Percentiles rank a stretch among this genome's conserved stretches.
Evolutionary conservation across 1,139 yeast genomes (phyloP).

Genomic region (Taphrina wiesneri): DNA sequence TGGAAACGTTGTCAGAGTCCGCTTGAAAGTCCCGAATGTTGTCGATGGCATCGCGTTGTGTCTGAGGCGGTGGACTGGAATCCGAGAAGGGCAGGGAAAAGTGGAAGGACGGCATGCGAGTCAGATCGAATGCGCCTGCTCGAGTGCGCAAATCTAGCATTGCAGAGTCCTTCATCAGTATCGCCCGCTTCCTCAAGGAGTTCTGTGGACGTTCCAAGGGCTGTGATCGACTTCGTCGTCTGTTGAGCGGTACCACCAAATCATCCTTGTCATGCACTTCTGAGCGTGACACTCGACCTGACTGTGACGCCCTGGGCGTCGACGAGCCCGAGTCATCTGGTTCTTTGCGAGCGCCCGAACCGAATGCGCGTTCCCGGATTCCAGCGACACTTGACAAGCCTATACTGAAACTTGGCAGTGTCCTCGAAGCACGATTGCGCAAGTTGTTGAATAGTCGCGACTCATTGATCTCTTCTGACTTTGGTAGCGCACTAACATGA

Average conservation of each 20-base stretch:
- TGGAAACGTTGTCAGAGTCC: constrained; percentile 13
- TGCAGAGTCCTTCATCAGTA: constrained; percentile 11
- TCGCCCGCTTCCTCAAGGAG: constrained; percentile 8
- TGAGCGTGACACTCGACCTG: background rate
- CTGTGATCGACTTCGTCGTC: constrained; percentile 2
- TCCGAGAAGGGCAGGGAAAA: constrained; percentile 28
- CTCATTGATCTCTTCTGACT: background rate
- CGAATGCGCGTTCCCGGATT: background rate
- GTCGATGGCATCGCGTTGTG: background rate
- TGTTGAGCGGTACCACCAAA: background rate
- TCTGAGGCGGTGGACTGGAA: background rate
- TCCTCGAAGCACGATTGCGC: constrained; percentile 4
- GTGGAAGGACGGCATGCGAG: constrained; percentile 26
- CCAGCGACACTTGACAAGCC: constrained; percentile 1
- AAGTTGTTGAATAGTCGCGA: background rate
- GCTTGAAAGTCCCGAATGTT: background rate
- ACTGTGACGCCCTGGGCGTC: background rate
- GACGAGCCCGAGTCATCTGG: background rate
- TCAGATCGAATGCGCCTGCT: constrained; percentile 3
- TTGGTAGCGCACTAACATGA: background rate
- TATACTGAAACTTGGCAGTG: constrained; percentile 3
- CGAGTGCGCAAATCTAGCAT: constrained; percentile 2
- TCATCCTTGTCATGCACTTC: background rate
- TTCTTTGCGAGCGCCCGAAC: background rate
- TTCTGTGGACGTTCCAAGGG: constrained; percentile 1